Conservation (phyloP, 371 early-diverging fungal species). For the Haplosporangium sp. region DNA sequence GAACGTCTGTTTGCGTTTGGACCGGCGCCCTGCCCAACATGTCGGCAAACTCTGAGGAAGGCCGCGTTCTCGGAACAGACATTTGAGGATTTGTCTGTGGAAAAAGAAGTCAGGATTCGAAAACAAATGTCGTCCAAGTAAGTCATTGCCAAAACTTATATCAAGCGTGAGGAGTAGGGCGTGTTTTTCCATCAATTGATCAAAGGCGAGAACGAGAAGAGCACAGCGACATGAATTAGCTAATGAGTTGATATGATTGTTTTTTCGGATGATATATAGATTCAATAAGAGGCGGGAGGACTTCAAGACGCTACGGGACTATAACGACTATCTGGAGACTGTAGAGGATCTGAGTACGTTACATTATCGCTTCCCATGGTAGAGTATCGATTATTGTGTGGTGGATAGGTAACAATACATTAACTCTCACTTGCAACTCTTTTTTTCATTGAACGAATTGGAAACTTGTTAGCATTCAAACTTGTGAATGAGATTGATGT, state of each 20-base stretch:
- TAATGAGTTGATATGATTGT: no score
- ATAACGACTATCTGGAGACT: constrained; percentile 93
- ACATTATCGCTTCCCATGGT: no score
- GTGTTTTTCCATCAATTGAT: no score
- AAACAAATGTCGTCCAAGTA: constrained; percentile 84
- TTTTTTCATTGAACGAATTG: no score
- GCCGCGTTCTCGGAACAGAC: constrained; percentile 88
- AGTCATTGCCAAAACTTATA: no score
- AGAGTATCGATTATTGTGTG: no score
- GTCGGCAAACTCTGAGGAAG: constrained; percentile 84
- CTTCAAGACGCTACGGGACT: constrained; percentile 79
- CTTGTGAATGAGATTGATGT: constrained; percentile 88
- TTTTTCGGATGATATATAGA: no score
- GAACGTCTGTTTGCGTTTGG: constrained; percentile 86
- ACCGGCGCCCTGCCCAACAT: constrained; percentile 94
- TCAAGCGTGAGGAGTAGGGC: no score
- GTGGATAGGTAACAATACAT: no score
- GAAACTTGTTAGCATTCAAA: constrained; percentile 90
- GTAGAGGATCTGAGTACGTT: constrained; percentile 88
- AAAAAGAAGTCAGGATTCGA: constrained; percentile 94
- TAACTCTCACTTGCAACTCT: no score
- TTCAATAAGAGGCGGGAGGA: constrained; percentile 95
- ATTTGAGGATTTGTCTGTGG: constrained; percentile 94
- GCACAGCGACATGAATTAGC: no score
- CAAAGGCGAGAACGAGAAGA: no score